Base-by-base conservation (phyloP, 2,329 filamentous ascomycete species). In the Alternaria consortialis region DNA sequence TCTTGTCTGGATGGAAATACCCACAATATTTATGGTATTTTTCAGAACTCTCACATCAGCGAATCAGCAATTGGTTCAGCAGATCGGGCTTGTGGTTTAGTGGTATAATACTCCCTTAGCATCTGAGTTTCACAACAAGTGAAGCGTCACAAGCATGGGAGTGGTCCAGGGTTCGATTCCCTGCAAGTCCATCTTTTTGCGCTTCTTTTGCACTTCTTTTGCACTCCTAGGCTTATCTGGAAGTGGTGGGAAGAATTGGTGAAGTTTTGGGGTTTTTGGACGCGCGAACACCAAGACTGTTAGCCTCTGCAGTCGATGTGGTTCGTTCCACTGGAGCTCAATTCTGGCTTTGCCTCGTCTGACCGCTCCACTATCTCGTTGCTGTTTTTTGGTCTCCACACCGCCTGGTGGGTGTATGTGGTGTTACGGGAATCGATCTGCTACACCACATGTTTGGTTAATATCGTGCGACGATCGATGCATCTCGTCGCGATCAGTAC, bases 21-120 rank as follows among this genome's bases (percentile, higher is more conserved):
- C n/a, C n/a, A n/a, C n/a, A n/a, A n/a, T n/a, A 44, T 44, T n/a
- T 9, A 27, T 2, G 13, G 12, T 20, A 29, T n/a, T 27, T 29
- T 29, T 15, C 2, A 9, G 13, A 29, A 11, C 31, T 46, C 25
- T 15, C 27, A 2, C 32, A 27, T 50, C 32, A 37, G 8, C 31
- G 13, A 37, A 34, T 31, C 11, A 53, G 51, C 48, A 17, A 5
- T 2, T 7, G 37, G 20, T 40, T 11, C 8, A 23, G 3, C 17
- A 40, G 27, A 15, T 29, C 44, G 64, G 64, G 64, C 64, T 67
- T 58, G 64, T 67, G 64, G 64, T 67, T 65, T 67, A 67, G 64
- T 67, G 64, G 64, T 65, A 67, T 65, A 60, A 67, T 65, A 65
- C 59, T 65, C 62, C 59, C 64, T 67, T 65, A 67, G 64, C 64